Conservation (phyloP, 192 early-diverging fungal genomes). For the Rhizophagus sp. region DNA sequence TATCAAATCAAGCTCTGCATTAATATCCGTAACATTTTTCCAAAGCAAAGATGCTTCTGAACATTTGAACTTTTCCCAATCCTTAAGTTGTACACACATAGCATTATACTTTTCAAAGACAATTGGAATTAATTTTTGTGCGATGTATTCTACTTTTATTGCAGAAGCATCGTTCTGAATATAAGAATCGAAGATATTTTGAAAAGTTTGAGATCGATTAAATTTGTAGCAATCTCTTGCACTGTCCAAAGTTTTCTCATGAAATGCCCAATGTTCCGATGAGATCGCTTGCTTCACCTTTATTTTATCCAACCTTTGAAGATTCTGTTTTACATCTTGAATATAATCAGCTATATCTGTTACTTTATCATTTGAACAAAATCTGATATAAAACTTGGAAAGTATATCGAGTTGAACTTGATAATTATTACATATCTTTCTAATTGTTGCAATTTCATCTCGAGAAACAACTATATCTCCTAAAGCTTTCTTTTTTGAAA, state of each 20-base stretch:
- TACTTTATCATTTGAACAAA: neutral
- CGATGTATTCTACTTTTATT: neutral
- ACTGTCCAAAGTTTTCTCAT: neutral
- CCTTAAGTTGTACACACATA: neutral
- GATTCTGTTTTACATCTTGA: neutral
- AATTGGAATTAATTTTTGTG: neutral
- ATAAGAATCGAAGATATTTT: conserved; percentile 7
- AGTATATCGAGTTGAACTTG: neutral
- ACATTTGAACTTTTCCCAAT: conserved; percentile 11
- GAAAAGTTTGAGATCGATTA: neutral
- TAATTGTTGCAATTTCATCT: neutral
- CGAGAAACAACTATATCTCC: neutral
- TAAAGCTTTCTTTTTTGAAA: neutral
- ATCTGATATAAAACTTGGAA: neutral
- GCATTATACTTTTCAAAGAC: neutral
- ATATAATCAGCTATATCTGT: neutral
- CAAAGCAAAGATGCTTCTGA: conserved; percentile 8
- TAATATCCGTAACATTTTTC: conserved; percentile 14
- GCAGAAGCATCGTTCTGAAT: neutral
- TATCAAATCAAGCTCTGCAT: conserved; percentile 9
- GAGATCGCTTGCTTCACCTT: neutral
- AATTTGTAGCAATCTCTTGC: neutral
- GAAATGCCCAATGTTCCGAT: neutral
- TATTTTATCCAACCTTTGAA: neutral
- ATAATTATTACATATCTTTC: neutral